Evolutionary conservation across 805 yeast genomes (phyloP).

Genomic region (Candida michaelii): DNA sequence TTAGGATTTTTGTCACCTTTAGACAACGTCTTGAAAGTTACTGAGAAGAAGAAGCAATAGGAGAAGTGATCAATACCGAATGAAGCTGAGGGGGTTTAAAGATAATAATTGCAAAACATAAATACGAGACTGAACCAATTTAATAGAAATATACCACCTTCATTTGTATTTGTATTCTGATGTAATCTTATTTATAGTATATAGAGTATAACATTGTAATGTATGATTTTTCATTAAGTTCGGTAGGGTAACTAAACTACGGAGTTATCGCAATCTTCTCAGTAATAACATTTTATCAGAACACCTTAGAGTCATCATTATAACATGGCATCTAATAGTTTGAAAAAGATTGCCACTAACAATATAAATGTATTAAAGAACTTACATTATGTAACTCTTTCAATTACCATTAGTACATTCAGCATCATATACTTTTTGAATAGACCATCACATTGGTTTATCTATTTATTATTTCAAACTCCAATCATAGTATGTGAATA

Average conservation of each 20-base stretch:
- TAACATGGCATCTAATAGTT: constrained; percentile 57
- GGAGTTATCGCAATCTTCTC: background rate
- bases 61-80: background rate
- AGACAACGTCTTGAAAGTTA: constrained; percentile 6
- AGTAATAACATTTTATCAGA: too few relatives aligned
- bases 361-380: constrained; percentile 40
- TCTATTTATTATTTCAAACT: constrained; percentile 34
- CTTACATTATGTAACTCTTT: constrained; percentile 32
- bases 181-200: background rate
- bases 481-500: constrained; percentile 48
- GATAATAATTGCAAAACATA: background rate
- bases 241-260: background rate
- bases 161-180: background rate
- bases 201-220: background rate
- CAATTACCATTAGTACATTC: constrained; percentile 37
- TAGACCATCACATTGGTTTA: constrained; percentile 47
- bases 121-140: background rate
- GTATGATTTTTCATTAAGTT: background rate
- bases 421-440: constrained; percentile 34
- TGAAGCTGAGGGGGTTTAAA: background rate
- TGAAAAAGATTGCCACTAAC: constrained; percentile 50
- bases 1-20: constrained; percentile 11
- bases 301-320: too few relatives aligned
- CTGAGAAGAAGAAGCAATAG: constrained; percentile 11
- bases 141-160: background rate